A percentile compares a stretch with the other conserved stretches of the same genome.
Evolutionary conservation across 306 rosid genomes (phyloP).

Genomic region (Hippophae gyantsensis): DNA sequence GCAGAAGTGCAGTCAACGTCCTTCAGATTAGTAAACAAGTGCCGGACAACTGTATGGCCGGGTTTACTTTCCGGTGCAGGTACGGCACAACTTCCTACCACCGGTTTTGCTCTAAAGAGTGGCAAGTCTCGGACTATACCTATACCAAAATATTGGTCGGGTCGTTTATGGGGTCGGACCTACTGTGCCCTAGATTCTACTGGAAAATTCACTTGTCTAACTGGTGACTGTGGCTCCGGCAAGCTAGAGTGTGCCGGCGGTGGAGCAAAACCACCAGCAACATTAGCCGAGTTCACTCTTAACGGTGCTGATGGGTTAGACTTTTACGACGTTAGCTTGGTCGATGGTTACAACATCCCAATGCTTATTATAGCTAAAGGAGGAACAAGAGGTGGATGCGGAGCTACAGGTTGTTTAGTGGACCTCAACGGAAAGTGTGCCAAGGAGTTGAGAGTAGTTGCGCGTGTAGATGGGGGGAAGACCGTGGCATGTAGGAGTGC

Average conservation of each 20-base stretch:
- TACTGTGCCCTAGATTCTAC: slow-evolving; percentile 45
- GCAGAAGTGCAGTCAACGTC: slow-evolving; percentile 60
- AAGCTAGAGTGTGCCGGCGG: slow-evolving; percentile 51
- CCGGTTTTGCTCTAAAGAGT: slow-evolving; percentile 55
- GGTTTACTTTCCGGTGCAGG: slow-evolving; percentile 78
- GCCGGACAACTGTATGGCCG: slow-evolving; percentile 78
- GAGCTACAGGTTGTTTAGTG: slow-evolving; percentile 77
- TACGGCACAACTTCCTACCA: slow-evolving; percentile 59
- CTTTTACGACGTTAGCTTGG: slow-evolving; percentile 90
- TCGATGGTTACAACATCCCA: slow-evolving; percentile 90
- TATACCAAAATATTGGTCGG: slow-evolving; percentile 76
- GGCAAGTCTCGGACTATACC: slow-evolving; percentile 47
- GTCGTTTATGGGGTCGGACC: slow-evolving; percentile 86
- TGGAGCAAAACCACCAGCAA: slow-evolving; percentile 88
- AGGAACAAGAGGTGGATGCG: slow-evolving; percentile 69
- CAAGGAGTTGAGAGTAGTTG: slow-evolving; percentile 32
- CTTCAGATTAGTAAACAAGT: slow-evolving; percentile 74
- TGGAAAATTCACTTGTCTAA: slow-evolving; percentile 59
- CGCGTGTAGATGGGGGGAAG: slow-evolving; percentile 29
- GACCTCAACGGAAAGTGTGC: slow-evolving; percentile 77
- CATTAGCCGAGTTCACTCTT: slow-evolving; percentile 83
- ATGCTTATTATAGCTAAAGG: slow-evolving; percentile 62
- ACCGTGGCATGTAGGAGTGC: slow-evolving; percentile 87
- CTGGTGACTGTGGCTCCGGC: slow-evolving; percentile 86
- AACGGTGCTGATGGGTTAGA: slow-evolving; percentile 78